Evolutionary conservation across 306 rosid species (phyloP), one percentile per base, ranked within the genome.

Genomic region (Hippophae tibetana): DNA sequence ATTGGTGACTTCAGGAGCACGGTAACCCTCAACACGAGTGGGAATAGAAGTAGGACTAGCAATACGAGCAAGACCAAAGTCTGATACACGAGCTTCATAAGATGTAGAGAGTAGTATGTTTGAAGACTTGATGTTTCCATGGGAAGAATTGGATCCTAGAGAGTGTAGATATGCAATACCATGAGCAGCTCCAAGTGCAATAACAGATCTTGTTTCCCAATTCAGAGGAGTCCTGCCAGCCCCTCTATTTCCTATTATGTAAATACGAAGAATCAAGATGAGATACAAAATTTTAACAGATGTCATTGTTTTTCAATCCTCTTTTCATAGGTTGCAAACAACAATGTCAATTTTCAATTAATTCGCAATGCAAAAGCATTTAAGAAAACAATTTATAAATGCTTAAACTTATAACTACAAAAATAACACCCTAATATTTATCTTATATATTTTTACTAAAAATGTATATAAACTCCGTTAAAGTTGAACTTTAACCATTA

Each of bases 1-100:
- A 43, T 90, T 95, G 0, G 89, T 81, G 60, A 87, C 79, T 72
- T 90, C 98, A 0, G 98, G 98, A n/a, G 98, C 98, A 6, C 95
- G 87, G 63, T 87, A 87, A 31, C 96, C 98, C 10, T 85, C 79
- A 31, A 83, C 45, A 1, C 96, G 95, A 73, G 67, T 81, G 3
- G 96, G 89, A 2, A 84, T 75, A 7, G 80, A 61, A 64, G 82
- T 78, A 5, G 96, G 86, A 44, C 73, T 79, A 10, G 98, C 89
- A n/a, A 90, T 62, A 58, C 76, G 74, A 7, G 95, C 87, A 5
- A 90, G 92, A 72, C 95, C 95, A 12, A 81, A 87, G 72, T 90
- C 96, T 6, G 98, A 79, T 65, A 90, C 82, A 5, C 89, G 70
- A 14, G 86, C 80, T 67, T 85, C 87, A 10, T 61, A 87, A 2